These are phyloP conservation scores for Stachybotrys chartarum DNA, from an alignment of 2,329 filamentous ascomycete species.

Conservation along the genomic window DNA sequence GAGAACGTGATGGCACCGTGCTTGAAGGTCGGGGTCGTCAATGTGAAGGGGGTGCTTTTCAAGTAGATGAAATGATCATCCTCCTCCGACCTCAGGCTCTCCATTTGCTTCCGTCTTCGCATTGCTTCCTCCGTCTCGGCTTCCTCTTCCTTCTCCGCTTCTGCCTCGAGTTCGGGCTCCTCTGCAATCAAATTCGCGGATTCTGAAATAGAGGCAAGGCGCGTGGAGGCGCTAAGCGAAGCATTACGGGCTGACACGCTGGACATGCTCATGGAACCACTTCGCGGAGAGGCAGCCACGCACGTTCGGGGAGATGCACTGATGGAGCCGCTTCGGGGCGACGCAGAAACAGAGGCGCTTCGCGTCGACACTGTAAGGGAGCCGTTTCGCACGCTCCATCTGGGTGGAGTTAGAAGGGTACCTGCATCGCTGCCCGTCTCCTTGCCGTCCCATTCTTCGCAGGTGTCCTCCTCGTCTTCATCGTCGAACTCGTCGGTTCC, in stretches of 20 bases:
- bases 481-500: slow-evolving; percentile 2
- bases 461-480: slow-evolving; percentile 1
- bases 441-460: neutral
- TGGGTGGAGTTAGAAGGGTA: slow-evolving; percentile 2
- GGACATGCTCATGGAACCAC: neutral
- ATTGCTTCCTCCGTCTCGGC: slow-evolving; percentile 1
- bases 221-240: neutral
- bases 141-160: neutral
- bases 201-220: neutral
- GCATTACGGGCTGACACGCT: neutral
- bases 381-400: no score
- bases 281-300: neutral
- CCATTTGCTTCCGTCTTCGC: neutral
- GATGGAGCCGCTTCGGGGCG: neutral
- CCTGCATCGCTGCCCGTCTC: neutral
- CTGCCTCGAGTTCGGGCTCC: neutral
- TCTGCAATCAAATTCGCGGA: neutral
- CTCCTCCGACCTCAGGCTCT: slow-evolving; percentile 17
- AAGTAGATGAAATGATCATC: slow-evolving; percentile 41
- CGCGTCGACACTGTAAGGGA: no score
- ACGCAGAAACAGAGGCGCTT: no score
- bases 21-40: slow-evolving; percentile 40
- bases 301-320: neutral
- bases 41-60: slow-evolving; percentile 39
- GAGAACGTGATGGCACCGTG: slow-evolving; percentile 50